A percentile compares a stretch with the other conserved stretches of the same genome.
These are phyloP conservation scores for Rubus parviflorus DNA, from an alignment of 306 rosid genomes.

Conservation along the genomic window DNA sequence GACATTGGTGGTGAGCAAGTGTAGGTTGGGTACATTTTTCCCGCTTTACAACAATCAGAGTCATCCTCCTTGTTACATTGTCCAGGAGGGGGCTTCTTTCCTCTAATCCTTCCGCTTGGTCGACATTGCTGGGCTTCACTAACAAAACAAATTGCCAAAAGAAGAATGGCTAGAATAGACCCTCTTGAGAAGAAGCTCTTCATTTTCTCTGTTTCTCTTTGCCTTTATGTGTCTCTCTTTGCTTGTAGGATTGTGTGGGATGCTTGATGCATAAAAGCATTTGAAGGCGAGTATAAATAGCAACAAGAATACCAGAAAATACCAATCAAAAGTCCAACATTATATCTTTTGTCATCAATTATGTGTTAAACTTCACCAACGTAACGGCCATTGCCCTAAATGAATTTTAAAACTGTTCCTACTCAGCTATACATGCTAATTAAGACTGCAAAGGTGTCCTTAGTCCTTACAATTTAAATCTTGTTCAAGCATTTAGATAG, in stretches of 20 bases:
- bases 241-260: background rate
- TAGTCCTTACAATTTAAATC: no score
- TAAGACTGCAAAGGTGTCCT: no score
- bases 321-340: background rate
- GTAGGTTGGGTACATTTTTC: slow-evolving; percentile 32
- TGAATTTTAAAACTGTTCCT: background rate
- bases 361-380: background rate
- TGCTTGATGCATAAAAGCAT: background rate
- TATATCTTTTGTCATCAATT: background rate
- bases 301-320: background rate
- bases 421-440: no score
- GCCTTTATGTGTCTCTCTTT: no score
- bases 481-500: no score
- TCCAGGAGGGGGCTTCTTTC: slow-evolving; percentile 23
- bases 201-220: background rate
- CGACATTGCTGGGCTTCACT: slow-evolving; percentile 22
- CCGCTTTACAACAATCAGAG: slow-evolving; percentile 26
- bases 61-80: slow-evolving; percentile 27
- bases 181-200: slow-evolving; percentile 4
- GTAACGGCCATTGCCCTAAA: background rate
- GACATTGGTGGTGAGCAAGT: slow-evolving; percentile 39
- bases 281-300: background rate
- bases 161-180: background rate
- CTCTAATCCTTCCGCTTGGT: slow-evolving; percentile 20
- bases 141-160: background rate